phyloP scores from a whole-genome alignment of 2,329 filamentous ascomycete genomes.

The Dactylellina cionopaga region DNA sequence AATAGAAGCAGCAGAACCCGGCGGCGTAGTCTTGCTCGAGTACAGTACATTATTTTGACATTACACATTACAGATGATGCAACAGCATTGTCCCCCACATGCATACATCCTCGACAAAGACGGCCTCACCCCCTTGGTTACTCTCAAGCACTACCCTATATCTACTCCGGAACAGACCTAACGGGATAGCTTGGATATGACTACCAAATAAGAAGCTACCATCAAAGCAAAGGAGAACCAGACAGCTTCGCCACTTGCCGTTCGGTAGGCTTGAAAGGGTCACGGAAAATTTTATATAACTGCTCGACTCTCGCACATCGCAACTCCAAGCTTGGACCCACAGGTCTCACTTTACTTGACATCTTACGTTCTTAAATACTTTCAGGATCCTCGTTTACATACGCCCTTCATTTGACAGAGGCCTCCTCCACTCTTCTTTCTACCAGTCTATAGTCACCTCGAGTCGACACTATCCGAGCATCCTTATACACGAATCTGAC shows the following conservation, averaged over 20 bases:
- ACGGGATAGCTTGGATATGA: slow-evolving; percentile 50
- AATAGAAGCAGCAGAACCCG: slow-evolving; percentile 31
- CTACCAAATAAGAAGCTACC: slow-evolving; percentile 52
- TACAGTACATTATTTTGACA: slow-evolving; percentile 51
- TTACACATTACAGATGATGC: slow-evolving; percentile 53
- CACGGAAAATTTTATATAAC: slow-evolving; percentile 53
- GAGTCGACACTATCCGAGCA: slow-evolving; percentile 4
- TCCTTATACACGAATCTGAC: neutral
- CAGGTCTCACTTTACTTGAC: slow-evolving; percentile 50
- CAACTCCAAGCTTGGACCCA: slow-evolving; percentile 53
- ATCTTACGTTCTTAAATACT: slow-evolving; percentile 50
- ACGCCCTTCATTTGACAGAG: slow-evolving; percentile 21
- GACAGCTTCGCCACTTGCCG: slow-evolving; percentile 50
- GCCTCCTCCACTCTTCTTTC: slow-evolving; percentile 18
- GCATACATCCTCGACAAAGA: slow-evolving; percentile 52
- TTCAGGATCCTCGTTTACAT: slow-evolving; percentile 33
- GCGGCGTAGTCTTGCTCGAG: slow-evolving; percentile 39
- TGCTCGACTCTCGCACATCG: slow-evolving; percentile 52
- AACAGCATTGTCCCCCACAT: slow-evolving; percentile 52
- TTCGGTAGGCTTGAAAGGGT: slow-evolving; percentile 47
- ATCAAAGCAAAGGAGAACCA: slow-evolving; percentile 46
- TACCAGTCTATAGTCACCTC: slow-evolving; percentile 14
- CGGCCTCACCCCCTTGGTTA: slow-evolving; percentile 46
- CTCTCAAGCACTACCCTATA: slow-evolving; percentile 45
- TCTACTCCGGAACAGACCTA: slow-evolving; percentile 48